These are phyloP conservation scores for Candida bentonensis DNA, from an alignment of 805 yeast species.

Conservation along the genomic window DNA sequence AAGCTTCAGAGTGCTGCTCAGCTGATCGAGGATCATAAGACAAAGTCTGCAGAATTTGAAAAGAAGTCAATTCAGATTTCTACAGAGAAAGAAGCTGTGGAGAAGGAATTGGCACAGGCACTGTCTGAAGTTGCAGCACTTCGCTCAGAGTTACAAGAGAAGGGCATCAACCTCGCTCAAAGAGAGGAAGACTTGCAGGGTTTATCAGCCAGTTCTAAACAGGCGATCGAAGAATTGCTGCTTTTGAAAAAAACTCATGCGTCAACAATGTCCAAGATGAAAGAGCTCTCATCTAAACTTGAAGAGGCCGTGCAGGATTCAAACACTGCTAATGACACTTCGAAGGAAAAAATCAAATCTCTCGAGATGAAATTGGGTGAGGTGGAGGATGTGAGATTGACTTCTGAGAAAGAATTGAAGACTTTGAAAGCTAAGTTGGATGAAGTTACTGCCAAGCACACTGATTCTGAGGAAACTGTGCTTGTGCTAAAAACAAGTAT, in stretches of 20 bases:
- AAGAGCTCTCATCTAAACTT: slow-evolving; percentile 3
- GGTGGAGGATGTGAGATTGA: not conserved
- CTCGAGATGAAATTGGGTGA: slow-evolving; percentile 4
- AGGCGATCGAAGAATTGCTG: not conserved
- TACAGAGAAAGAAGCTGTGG: slow-evolving; percentile 11
- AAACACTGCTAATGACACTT: not conserved
- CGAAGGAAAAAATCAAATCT: slow-evolving; percentile 3
- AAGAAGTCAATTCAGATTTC: slow-evolving; percentile 12
- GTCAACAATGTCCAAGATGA: slow-evolving; percentile 2
- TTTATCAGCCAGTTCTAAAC: not conserved
- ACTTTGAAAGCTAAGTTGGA: slow-evolving; percentile 5
- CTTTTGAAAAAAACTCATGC: slow-evolving; percentile 1
- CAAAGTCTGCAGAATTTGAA: slow-evolving; percentile 1
- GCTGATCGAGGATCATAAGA: slow-evolving; percentile 15
- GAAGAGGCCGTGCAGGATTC: not conserved
- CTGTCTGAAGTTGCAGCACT: slow-evolving; percentile 5
- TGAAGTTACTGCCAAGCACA: too few species aligned
- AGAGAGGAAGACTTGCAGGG: slow-evolving; percentile 1
- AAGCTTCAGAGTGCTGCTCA: slow-evolving; percentile 32
- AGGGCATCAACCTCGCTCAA: slow-evolving; percentile 2
- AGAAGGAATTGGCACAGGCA: slow-evolving; percentile 7
- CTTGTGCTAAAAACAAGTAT: too few species aligned
- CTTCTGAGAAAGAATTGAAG: slow-evolving; percentile 8
- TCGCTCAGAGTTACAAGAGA: not conserved
- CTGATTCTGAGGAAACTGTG: too few species aligned